Percentiles rank a stretch among this genome's conserved stretches.
phyloP scores from a whole-genome alignment of 345 rosid genomes.

The Anastatica hierochuntica region DNA sequence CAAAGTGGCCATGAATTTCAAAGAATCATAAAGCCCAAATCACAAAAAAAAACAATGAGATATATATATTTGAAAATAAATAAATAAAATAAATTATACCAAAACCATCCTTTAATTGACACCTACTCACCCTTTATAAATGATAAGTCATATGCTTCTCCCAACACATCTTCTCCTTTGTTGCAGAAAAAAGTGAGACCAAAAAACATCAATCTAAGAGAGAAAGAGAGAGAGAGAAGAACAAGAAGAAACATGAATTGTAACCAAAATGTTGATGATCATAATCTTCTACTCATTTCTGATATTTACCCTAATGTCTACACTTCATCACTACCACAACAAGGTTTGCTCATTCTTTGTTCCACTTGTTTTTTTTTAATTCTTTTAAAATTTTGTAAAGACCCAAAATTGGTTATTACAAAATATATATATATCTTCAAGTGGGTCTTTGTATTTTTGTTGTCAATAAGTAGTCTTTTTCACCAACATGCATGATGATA shows the following conservation, averaged over 20 bases:
- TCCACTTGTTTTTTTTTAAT: not conserved
- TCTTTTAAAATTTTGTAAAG: not conserved
- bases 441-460: not conserved
- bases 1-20: not conserved
- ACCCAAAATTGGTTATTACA: not conserved
- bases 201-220: not conserved
- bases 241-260: constrained; percentile 15
- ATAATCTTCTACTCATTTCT: constrained; percentile 22
- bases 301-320: constrained; percentile 22
- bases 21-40: not conserved
- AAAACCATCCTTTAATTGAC: constrained; percentile 25
- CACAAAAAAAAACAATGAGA: too few species aligned
- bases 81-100: not conserved
- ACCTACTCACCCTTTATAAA: constrained; percentile 26
- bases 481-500: too few species aligned
- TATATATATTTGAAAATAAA: not conserved
- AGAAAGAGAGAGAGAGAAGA: not conserved
- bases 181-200: constrained; percentile 23
- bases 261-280: constrained; percentile 14
- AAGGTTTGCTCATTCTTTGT: constrained; percentile 22
- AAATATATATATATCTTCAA: constrained; percentile 16
- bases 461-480: not conserved
- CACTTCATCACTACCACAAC: constrained; percentile 17
- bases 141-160: constrained; percentile 8
- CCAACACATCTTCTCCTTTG: constrained; percentile 17